These are phyloP conservation scores for Oryza nivara DNA, from an alignment of 176 grass and related monocot genomes.

Conservation along the genomic window DNA sequence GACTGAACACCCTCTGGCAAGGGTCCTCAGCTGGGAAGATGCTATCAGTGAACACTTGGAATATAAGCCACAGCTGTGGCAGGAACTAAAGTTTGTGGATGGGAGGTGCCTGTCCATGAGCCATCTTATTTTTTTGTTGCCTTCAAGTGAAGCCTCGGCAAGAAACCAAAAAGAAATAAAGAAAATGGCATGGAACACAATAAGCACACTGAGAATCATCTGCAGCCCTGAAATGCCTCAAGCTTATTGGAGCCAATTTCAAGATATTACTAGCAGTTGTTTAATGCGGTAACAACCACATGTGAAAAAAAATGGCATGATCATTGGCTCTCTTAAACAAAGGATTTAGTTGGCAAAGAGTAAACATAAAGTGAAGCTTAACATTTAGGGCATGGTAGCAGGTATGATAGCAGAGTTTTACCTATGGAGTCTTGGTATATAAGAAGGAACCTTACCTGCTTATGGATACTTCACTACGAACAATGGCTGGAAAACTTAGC, in stretches of 20 bases:
- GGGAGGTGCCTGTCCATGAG: conserved; percentile 32
- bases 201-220: not conserved
- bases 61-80: conserved; percentile 25
- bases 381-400: conserved; percentile 26
- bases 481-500: not conserved
- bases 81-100: conserved; percentile 43
- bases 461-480: not conserved
- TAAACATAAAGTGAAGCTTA: conserved; percentile 7
- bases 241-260: not conserved
- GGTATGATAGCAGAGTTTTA: not conserved
- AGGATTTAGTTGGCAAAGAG: not conserved
- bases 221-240: not conserved
- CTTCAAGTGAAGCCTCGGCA: conserved; percentile 48
- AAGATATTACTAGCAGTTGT: not conserved
- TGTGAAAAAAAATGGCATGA: not conserved
- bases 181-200: not conserved
- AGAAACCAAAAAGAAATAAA: not conserved
- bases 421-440: not conserved
- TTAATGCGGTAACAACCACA: not conserved
- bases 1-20: conserved; percentile 21
- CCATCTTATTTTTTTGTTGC: not conserved
- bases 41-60: conserved; percentile 37
- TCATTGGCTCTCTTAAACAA: not conserved
- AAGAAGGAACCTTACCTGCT: not conserved
- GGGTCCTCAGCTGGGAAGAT: conserved; percentile 14